Conservation (phyloP, 495 filamentous ascomycete genomes). For the Neurospora sp. region DNA sequence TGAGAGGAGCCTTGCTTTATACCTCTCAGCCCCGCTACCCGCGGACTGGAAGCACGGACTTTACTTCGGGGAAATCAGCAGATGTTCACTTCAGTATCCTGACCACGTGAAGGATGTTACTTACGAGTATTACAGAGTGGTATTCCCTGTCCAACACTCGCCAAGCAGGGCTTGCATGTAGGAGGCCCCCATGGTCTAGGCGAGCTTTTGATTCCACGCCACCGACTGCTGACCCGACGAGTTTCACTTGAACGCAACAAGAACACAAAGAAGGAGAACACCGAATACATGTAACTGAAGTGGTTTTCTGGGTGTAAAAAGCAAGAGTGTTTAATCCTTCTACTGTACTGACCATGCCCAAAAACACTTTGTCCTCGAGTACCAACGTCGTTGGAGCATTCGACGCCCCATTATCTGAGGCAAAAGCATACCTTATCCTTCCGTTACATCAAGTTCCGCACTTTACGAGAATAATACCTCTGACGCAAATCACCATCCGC, state of each 20-base stretch:
- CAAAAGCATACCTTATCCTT: not conserved
- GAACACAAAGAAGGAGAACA: not conserved
- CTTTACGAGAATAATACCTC: not conserved
- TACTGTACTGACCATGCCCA: not conserved
- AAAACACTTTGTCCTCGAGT: not conserved
- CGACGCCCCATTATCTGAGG: not conserved
- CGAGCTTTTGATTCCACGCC: not conserved
- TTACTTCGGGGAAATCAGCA: not conserved
- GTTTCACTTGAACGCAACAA: not conserved
- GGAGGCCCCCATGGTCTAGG: not conserved
- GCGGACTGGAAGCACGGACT: not conserved
- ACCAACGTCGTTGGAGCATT: not conserved
- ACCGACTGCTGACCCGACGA: not conserved
- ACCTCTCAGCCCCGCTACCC: not conserved
- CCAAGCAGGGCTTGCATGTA: not conserved
- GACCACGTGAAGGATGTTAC: not conserved
- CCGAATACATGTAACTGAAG: not conserved
- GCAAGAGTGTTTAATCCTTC: not conserved
- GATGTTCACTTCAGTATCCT: not conserved
- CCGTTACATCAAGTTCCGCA: not conserved
- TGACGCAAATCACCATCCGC: not conserved
- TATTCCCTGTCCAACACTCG: not conserved
- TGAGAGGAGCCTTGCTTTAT: not conserved
- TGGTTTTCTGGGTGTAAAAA: not conserved
- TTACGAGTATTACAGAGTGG: not conserved